These are phyloP conservation scores for Linnemannia zychae DNA, from an alignment of 192 early-diverging fungal genomes.

Conservation along the genomic window DNA sequence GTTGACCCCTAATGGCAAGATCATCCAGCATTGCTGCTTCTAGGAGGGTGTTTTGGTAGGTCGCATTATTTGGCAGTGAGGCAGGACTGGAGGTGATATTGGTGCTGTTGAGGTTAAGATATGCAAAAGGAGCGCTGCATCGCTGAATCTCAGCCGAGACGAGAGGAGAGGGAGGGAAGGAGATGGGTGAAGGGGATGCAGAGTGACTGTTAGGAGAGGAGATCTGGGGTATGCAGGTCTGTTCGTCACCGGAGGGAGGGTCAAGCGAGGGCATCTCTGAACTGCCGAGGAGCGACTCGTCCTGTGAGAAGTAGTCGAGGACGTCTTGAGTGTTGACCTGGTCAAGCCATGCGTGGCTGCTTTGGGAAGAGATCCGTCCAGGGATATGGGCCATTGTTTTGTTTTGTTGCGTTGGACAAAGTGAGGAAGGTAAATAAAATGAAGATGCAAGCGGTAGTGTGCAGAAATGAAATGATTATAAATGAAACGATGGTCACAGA, in stretches of 20 bases:
- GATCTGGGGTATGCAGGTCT: neutral
- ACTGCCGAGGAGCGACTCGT: slow-evolving; percentile 4
- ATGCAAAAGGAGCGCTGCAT: slow-evolving; percentile 1
- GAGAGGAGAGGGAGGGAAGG: slow-evolving; percentile 30
- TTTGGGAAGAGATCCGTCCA: neutral
- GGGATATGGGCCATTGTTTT: slow-evolving; percentile 10
- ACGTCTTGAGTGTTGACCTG: neutral
- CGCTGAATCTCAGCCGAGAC: neutral
- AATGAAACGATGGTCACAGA: too few relatives aligned
- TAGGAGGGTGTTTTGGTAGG: slow-evolving; percentile 4
- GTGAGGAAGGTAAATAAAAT: neutral
- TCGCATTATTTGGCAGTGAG: slow-evolving; percentile 3
- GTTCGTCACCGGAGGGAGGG: slow-evolving; percentile 4
- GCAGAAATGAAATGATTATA: too few relatives aligned
- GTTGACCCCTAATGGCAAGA: neutral
- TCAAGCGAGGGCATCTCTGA: slow-evolving; percentile 21
- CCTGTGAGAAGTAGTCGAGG: slow-evolving; percentile 12
- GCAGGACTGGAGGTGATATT: neutral
- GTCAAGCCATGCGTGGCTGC: slow-evolving; percentile 12
- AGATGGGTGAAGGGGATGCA: slow-evolving; percentile 26
- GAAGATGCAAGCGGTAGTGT: neutral
- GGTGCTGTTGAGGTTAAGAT: slow-evolving; percentile 14
- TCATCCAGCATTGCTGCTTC: neutral
- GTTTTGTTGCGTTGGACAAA: neutral
- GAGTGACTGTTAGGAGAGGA: slow-evolving; percentile 25